phyloP scores from a whole-genome alignment of 257 asterid genomes.

The Gardenia jasminoides region DNA sequence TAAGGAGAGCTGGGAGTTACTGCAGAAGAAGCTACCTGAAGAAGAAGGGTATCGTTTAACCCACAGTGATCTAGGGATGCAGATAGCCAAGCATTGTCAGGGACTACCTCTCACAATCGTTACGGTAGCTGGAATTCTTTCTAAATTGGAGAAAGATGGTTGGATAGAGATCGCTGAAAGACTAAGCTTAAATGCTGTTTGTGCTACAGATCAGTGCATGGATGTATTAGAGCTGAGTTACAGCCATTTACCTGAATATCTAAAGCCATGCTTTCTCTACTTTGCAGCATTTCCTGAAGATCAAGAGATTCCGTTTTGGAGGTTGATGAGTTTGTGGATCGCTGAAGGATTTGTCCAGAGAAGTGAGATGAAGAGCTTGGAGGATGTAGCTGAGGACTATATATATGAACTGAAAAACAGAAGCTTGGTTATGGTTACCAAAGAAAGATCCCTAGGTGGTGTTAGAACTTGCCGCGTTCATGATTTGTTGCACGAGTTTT shows the following conservation, averaged over 20 bases:
- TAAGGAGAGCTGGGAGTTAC: slow-evolving; percentile 6
- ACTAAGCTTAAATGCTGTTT: no score
- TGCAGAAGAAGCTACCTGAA: neutral
- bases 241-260: neutral
- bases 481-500: neutral
- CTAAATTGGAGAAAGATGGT: neutral
- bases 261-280: neutral
- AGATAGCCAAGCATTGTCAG: neutral
- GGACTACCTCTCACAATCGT: neutral
- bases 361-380: neutral
- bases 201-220: neutral
- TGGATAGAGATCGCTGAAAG: neutral
- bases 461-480: no score
- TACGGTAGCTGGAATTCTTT: neutral
- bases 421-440: neutral
- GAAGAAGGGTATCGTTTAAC: no score
- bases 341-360: neutral
- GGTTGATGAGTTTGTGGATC: neutral
- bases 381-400: neutral
- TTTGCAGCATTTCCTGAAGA: neutral
- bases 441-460: neutral
- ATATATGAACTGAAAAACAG: neutral
- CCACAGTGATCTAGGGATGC: neutral
- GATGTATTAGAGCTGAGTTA: neutral
- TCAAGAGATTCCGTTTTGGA: neutral